phyloP scores from a whole-genome alignment of 768 basidiomycete genomes.

The Pholiota microspora region DNA sequence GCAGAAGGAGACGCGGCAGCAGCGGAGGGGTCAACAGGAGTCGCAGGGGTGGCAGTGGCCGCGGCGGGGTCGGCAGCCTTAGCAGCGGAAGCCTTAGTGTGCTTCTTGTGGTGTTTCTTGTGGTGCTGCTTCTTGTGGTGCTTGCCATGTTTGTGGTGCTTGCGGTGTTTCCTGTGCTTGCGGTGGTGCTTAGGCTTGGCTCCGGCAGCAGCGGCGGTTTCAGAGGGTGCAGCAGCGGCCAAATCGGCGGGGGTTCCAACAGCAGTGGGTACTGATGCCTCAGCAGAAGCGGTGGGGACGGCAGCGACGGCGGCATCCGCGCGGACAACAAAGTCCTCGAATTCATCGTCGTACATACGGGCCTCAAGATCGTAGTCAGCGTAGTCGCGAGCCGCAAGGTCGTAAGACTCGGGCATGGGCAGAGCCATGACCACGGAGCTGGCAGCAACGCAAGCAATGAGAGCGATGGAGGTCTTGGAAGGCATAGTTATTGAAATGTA shows the following conservation, averaged over 20 bases:
- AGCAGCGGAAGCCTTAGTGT: background rate
- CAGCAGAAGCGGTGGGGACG: background rate
- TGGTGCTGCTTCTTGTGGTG: background rate
- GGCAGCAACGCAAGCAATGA: slow-evolving; percentile 16
- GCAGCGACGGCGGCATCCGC: background rate
- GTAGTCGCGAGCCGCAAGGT: slow-evolving; percentile 16
- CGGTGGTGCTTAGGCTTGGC: background rate
- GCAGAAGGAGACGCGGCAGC: background rate
- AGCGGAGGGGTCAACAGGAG: background rate
- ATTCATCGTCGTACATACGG: slow-evolving; percentile 14
- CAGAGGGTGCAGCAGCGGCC: background rate
- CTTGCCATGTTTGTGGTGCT: slow-evolving; percentile 1
- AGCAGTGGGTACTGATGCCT: background rate
- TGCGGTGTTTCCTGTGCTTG: background rate
- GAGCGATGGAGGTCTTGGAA: slow-evolving; percentile 18
- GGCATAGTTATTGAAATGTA: slow-evolving; percentile 16
- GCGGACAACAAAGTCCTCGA: slow-evolving; percentile 15
- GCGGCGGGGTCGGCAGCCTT: background rate
- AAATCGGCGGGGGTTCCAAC: background rate
- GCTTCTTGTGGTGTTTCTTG: background rate
- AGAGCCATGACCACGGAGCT: slow-evolving; percentile 15
- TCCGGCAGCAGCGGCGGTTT: background rate
- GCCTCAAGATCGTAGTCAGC: slow-evolving; percentile 11
- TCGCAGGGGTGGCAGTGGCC: background rate
- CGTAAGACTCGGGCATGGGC: slow-evolving; percentile 13